These are phyloP conservation scores for Hemisphaericaspora nanyangensis DNA, from an alignment of 805 yeast species.

Conservation along the genomic window DNA sequence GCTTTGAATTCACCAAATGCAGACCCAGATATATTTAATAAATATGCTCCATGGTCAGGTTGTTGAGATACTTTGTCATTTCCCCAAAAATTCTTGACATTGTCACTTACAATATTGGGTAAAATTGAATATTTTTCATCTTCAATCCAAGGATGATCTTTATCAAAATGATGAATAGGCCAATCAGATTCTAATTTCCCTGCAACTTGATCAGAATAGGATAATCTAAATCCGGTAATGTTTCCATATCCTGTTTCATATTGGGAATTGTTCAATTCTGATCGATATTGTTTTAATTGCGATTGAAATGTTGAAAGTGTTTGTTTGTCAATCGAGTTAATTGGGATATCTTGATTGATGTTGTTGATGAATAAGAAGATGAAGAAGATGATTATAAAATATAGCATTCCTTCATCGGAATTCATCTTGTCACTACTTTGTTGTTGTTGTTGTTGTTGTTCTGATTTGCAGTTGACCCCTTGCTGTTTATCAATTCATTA, in stretches of 20 bases:
- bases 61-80: slow-evolving; percentile 11
- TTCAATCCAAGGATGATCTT: slow-evolving; percentile 43
- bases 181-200: slow-evolving; percentile 48
- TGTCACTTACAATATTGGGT: slow-evolving; percentile 52
- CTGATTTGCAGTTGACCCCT: no score
- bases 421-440: not conserved
- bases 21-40: slow-evolving; percentile 33
- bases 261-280: slow-evolving; percentile 33
- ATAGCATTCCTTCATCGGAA: not conserved
- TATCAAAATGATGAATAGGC: slow-evolving; percentile 49
- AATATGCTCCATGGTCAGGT: slow-evolving; percentile 17
- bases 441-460: no score
- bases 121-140: slow-evolving; percentile 52
- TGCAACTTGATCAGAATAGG: slow-evolving; percentile 55
- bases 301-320: slow-evolving; percentile 23
- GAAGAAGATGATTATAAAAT: no score
- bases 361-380: not conserved
- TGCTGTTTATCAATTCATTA: no score
- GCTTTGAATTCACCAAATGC: slow-evolving; percentile 29
- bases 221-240: slow-evolving; percentile 65
- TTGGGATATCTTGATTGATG: not conserved
- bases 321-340: not conserved
- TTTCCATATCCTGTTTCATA: slow-evolving; percentile 60
- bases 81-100: slow-evolving; percentile 55
- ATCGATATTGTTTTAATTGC: slow-evolving; percentile 15